These are phyloP conservation scores for Colletotrichum plurivorum DNA, from an alignment of 2,329 filamentous ascomycete species.

Conservation along the genomic window DNA sequence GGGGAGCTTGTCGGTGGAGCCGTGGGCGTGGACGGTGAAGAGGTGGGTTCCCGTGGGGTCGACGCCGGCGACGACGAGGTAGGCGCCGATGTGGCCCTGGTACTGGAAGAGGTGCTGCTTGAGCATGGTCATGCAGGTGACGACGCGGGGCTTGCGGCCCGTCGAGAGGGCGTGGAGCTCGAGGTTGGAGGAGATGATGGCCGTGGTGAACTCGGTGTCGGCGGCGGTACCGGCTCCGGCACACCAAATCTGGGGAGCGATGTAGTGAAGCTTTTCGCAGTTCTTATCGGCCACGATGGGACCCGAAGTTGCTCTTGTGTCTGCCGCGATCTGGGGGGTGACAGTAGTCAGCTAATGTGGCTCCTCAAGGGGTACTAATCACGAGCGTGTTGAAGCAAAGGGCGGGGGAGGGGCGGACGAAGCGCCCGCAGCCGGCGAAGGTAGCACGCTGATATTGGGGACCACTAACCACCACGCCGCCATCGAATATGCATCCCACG, in stretches of 20 bases:
- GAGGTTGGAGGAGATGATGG: slow-evolving; percentile 98
- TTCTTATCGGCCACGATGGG: slow-evolving; percentile 99
- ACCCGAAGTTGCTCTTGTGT: slow-evolving; percentile 96
- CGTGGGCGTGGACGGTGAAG: slow-evolving; percentile 98
- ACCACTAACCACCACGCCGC: slow-evolving; percentile 86
- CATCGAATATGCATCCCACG: slow-evolving; percentile 96
- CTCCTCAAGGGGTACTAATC: neutral
- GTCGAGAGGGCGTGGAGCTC: slow-evolving; percentile 97
- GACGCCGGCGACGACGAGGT: slow-evolving; percentile 96
- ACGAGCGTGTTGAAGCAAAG: no score
- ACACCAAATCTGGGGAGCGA: slow-evolving; percentile 98
- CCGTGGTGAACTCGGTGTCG: slow-evolving; percentile 98
- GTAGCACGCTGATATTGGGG: neutral
- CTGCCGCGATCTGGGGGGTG: slow-evolving; percentile 86
- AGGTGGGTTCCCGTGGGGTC: slow-evolving; percentile 96
- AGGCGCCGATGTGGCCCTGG: slow-evolving; percentile 97
- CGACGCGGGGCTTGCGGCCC: slow-evolving; percentile 95
- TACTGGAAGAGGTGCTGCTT: slow-evolving; percentile 99
- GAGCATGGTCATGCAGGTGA: slow-evolving; percentile 99
- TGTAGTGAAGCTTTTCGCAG: slow-evolving; percentile 99
- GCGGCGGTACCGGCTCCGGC: slow-evolving; percentile 97
- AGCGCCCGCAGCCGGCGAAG: no score
- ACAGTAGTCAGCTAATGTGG: slow-evolving; percentile 16
- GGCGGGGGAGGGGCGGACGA: neutral
- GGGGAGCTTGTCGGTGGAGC: slow-evolving; percentile 97